Base-by-base conservation (phyloP, 2,329 filamentous ascomycete genomes). In the Cercospora zeae-maydis region DNA sequence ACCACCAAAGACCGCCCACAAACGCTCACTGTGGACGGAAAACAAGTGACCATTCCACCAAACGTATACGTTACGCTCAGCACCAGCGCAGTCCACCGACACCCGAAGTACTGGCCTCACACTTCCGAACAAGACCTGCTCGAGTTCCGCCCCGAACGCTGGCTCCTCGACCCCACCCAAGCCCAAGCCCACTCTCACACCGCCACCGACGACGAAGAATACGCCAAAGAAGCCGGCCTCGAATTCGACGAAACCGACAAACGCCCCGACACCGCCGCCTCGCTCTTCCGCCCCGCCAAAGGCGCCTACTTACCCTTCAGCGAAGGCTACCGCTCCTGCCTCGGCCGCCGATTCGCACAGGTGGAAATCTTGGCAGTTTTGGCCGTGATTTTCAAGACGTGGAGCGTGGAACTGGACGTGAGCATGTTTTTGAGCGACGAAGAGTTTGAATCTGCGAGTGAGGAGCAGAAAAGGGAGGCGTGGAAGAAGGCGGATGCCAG, bases 71-170 rank as follows among this genome's bases (percentile, higher is more conserved):
- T 93, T 64, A 82, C 80, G 3, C 74, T 93, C 21, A 78, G 79
- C 58, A 81, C 82, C 0, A 77, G 85, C 4, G 81, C 81, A 5
- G 79, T 81, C 2, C 88, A 92, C 58, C 83, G 85, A 37, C 90
- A 92, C 74, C 89, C 89, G 10, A 85, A 83, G 54, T 87, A 88
- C 75, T 93, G 91, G 90, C 89, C 89, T 11, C 72, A 74, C 61
- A 73, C 71, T 3, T 73, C 74, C 0, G 72, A 75, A 33, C 74
- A 84, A 55, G 89, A 93, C 69, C 76, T 90, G 1, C 80, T 88
- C 58, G 84, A 89, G 62, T 93, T 87, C 75, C 79, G 86, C 53
- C 89, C 90, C 0, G 87, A 91, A 74, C 83, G 90, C 47, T 93
- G 91, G 90, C 84, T 91, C 13, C 61, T 75, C 21, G 73, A 79